phyloP scores from a whole-genome alignment of 2,329 filamentous ascomycete genomes.

The Phoma sp. region DNA sequence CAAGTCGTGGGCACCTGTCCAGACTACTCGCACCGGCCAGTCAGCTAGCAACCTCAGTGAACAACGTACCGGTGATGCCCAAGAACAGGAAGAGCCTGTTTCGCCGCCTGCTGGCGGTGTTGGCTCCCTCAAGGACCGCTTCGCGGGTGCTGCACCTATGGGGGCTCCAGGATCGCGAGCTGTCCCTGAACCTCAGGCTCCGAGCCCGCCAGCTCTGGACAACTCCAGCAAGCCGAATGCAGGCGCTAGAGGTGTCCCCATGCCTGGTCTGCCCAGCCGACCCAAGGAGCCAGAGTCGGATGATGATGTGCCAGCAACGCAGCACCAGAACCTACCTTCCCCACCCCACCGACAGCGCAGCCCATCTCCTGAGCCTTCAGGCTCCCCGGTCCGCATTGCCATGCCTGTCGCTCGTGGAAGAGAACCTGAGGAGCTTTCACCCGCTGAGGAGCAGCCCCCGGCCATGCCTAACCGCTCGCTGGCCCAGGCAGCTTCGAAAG shows the following conservation, averaged over 20 bases:
- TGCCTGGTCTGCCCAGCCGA: slow-evolving; percentile 76
- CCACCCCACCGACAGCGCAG: slow-evolving; percentile 51
- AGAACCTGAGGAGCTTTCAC: slow-evolving; percentile 59
- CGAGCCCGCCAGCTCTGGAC: slow-evolving; percentile 69
- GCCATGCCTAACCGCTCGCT: slow-evolving; percentile 71
- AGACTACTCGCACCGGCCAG: slow-evolving; percentile 74
- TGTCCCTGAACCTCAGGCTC: slow-evolving; percentile 51
- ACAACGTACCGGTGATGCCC: slow-evolving; percentile 69
- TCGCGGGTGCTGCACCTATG: slow-evolving; percentile 74
- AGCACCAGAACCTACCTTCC: slow-evolving; percentile 57
- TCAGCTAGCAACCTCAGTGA: slow-evolving; percentile 61
- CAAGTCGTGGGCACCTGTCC: slow-evolving; percentile 88
- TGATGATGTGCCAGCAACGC: slow-evolving; percentile 61
- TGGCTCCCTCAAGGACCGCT: slow-evolving; percentile 79
- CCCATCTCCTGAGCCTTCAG: slow-evolving; percentile 61
- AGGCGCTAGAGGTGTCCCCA: slow-evolving; percentile 69
- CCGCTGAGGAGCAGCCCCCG: slow-evolving; percentile 58
- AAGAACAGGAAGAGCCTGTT: slow-evolving; percentile 57
- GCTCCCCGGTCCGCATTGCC: slow-evolving; percentile 83
- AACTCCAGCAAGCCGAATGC: slow-evolving; percentile 72
- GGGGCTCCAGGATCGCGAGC: slow-evolving; percentile 55
- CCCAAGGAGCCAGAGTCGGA: slow-evolving; percentile 55
- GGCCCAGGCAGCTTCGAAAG: slow-evolving; percentile 66
- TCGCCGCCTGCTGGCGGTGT: slow-evolving; percentile 69
- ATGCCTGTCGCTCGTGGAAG: slow-evolving; percentile 78